phyloP scores from a whole-genome alignment of 1,139 yeast genomes.

The Yamadazyma blattariae region DNA sequence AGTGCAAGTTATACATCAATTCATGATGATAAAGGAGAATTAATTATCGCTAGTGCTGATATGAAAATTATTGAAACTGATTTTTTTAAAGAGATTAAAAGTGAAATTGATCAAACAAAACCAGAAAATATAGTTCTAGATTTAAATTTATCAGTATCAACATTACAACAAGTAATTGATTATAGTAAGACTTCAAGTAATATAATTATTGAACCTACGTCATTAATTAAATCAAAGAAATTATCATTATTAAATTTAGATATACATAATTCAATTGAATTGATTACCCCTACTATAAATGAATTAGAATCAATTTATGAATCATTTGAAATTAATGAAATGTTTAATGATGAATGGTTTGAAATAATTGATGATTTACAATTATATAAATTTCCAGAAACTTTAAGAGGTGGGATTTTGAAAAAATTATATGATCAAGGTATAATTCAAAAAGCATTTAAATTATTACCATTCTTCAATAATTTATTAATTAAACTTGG shows the following conservation, averaged over 20 bases:
- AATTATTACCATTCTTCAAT: constrained; percentile 71
- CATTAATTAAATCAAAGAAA: constrained; percentile 54
- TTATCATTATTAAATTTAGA: constrained; percentile 24
- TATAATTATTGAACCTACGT: constrained; percentile 74
- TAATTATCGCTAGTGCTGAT: constrained; percentile 79
- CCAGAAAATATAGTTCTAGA: constrained; percentile 59
- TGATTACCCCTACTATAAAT: constrained; percentile 66
- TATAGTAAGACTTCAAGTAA: constrained; percentile 8
- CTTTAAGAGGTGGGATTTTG: constrained; percentile 21
- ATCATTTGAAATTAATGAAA: constrained; percentile 44
- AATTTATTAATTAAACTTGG: constrained; percentile 69
- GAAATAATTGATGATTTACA: constrained; percentile 64
- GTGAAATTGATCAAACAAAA: constrained; percentile 24
- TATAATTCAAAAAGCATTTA: constrained; percentile 64
- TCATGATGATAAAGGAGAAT: constrained; percentile 59
- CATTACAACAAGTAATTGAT: constrained; percentile 38
- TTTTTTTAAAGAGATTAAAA: constrained; percentile 38
- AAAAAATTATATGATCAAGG: constrained; percentile 40
- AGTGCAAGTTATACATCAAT: constrained; percentile 77
- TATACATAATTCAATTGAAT: constrained; percentile 18
- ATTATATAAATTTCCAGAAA: constrained; percentile 43
- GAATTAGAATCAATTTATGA: constrained; percentile 59
- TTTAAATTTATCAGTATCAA: constrained; percentile 56
- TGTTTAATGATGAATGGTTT: constrained; percentile 71
- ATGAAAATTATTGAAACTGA: constrained; percentile 64